phyloP scores from a whole-genome alignment of 176 grass and related monocot genomes.

The Calamus simplicifolius region DNA sequence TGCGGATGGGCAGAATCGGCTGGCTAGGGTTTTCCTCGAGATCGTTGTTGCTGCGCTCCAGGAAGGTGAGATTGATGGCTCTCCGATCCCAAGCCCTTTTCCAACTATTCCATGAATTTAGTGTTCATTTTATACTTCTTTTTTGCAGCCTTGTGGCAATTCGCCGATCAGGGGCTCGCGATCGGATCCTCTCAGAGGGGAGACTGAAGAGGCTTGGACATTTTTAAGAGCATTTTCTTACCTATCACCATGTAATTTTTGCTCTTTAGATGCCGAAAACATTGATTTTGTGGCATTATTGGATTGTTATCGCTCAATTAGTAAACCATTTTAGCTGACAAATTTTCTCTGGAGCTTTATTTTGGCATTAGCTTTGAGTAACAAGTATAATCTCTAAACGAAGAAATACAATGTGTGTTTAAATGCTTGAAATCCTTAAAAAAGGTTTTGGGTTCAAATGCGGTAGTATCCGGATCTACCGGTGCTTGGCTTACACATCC shows the following conservation, averaged over 20 bases:
- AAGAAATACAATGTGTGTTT: too few relatives aligned
- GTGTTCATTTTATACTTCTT: not conserved
- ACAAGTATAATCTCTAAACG: too few relatives aligned
- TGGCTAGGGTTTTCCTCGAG: conserved; percentile 39
- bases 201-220: conserved; percentile 7
- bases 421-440: too few relatives aligned
- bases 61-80: conserved; percentile 30
- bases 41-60: conserved; percentile 22
- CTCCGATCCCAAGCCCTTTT: not conserved
- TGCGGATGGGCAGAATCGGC: conserved; percentile 15
- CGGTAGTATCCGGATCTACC: too few relatives aligned
- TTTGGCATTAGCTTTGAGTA: too few relatives aligned
- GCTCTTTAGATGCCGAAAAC: too few relatives aligned
- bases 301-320: too few relatives aligned
- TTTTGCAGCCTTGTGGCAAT: not conserved
- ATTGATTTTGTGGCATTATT: too few relatives aligned
- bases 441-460: too few relatives aligned
- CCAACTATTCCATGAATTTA: not conserved
- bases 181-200: not conserved
- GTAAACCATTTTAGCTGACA: too few relatives aligned
- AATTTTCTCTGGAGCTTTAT: too few relatives aligned
- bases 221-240: conserved; percentile 25
- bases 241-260: conserved; percentile 17
- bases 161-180: conserved; percentile 9
- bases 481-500: too few relatives aligned